Base-by-base conservation (phyloP, 495 filamentous ascomycete genomes). In the Penicillium simplicissimum region DNA sequence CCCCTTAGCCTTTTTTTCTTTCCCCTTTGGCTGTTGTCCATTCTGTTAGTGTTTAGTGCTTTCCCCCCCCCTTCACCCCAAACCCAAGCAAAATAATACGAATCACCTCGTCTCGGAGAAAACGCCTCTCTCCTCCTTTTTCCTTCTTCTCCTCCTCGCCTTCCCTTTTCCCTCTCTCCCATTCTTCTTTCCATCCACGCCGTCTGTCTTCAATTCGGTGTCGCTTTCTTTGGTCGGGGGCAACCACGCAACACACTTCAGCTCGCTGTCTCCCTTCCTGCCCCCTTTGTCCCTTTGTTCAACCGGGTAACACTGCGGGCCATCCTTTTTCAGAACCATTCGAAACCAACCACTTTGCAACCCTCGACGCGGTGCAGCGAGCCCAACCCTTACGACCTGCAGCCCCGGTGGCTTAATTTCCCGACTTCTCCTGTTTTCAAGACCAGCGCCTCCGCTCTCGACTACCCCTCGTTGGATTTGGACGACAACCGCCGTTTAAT, bases 371-470 rank as follows among this genome's bases (percentile, higher is more conserved):
- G 42, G n/a, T 17, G n/a, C n/a, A 42, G 19, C 19, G 40, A 45
- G 42, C 42, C 42, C 54, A 25, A 36, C 42, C 19, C 42, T 53
- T 53, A 53, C 51, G 51, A 61, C 45, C 51, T 66, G 40, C 52
- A 56, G 64, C 64, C 64, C 64, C 61, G 64, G 64, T 58, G 64
- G 64, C 64, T 67, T 60, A 36, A 58, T 65, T 40, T 43, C 11
- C 54, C 57, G 45, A n/a, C 59, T 34, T 63, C 63, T 60, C 67
- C 64, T 70, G 58, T 69, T 17, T 70, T 66, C 23, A 49, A 23
- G 23, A 45, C 42, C 17, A 45, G 23, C 58, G 31, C 52, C 19
- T 40, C 21, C 28, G 28, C 21, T 55, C 40, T 52, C 59, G 71
- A 73, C 61, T 61, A 69, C 68, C 62, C 62, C 35, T 56, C 61